phyloP scores from a whole-genome alignment of 306 rosid genomes.

The Citrullus colocynthis region DNA sequence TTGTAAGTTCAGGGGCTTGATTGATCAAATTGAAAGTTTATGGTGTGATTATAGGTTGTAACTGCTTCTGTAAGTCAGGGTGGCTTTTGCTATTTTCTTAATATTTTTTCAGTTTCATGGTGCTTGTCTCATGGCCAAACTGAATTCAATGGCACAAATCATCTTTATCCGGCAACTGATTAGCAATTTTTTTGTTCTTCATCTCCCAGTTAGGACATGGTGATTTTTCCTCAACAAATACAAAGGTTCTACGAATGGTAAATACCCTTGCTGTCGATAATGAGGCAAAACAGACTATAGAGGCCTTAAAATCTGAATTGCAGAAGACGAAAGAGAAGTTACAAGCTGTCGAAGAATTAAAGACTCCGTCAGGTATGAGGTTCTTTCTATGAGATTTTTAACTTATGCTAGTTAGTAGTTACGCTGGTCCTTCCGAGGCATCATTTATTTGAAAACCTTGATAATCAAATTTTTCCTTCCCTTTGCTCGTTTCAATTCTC shows the following conservation, averaged over 20 bases:
- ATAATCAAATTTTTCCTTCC: background rate
- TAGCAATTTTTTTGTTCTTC: conserved; percentile 8
- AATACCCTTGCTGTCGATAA: conserved; percentile 79
- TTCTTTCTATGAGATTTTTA: background rate
- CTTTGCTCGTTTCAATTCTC: background rate
- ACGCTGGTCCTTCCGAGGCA: background rate
- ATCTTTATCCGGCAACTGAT: background rate
- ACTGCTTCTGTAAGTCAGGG: background rate
- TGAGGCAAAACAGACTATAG: conserved; percentile 94
- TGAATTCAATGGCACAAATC: background rate
- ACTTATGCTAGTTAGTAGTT: background rate
- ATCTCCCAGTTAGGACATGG: conserved; percentile 75
- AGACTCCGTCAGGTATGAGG: conserved; percentile 58
- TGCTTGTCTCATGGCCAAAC: background rate
- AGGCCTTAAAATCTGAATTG: conserved; percentile 68
- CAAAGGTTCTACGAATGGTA: conserved; percentile 91
- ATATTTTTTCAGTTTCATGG: background rate
- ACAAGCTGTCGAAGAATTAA: conserved; percentile 88
- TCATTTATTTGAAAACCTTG: background rate
- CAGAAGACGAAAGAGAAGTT: conserved; percentile 88
- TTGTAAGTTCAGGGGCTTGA: background rate
- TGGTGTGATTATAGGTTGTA: background rate
- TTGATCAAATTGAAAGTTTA: background rate
- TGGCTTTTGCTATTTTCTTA: background rate
- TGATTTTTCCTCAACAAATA: conserved; percentile 69